These are phyloP conservation scores for Trichoderma afroharzianum DNA, from an alignment of 2,329 filamentous ascomycete species.

Conservation along the genomic window DNA sequence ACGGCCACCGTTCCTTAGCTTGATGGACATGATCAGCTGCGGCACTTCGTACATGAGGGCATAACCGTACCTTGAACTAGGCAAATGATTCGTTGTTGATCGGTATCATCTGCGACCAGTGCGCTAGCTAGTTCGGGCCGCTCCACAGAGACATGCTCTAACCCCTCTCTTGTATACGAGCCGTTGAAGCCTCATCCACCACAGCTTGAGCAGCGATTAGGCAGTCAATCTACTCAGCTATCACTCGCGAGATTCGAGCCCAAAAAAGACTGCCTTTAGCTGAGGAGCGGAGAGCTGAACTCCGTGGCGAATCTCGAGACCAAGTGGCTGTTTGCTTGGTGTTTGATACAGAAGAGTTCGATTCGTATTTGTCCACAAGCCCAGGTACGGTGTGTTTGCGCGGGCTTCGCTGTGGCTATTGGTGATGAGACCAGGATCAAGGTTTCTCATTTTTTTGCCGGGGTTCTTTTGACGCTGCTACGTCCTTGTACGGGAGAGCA, in stretches of 20 bases:
- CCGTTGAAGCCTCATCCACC: not conserved
- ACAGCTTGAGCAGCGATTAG: not conserved
- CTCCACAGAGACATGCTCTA: constrained; percentile 3
- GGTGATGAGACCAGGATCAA: constrained; percentile 12
- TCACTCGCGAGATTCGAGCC: not conserved
- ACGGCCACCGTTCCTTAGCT: constrained; percentile 7
- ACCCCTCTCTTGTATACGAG: constrained; percentile 1
- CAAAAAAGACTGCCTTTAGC: not conserved
- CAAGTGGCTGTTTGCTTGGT: not conserved
- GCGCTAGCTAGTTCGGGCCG: constrained; percentile 7
- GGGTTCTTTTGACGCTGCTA: not conserved
- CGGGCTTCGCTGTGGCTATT: not conserved
- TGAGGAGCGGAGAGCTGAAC: not conserved
- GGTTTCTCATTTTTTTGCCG: constrained; percentile 12
- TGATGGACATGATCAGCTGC: constrained; percentile 9
- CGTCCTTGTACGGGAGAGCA: not conserved
- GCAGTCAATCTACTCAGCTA: not conserved
- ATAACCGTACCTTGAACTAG: constrained; percentile 4
- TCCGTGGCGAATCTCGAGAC: no score
- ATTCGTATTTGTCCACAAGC: not conserved
- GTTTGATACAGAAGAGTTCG: not conserved
- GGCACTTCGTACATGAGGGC: constrained; percentile 14
- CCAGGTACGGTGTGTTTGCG: not conserved
- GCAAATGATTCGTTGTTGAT: constrained; percentile 8
- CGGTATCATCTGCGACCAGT: constrained; percentile 5